Evolutionary conservation across 305 asterid genomes (phyloP).

Genomic region (Stenogyne calaminthoides): DNA sequence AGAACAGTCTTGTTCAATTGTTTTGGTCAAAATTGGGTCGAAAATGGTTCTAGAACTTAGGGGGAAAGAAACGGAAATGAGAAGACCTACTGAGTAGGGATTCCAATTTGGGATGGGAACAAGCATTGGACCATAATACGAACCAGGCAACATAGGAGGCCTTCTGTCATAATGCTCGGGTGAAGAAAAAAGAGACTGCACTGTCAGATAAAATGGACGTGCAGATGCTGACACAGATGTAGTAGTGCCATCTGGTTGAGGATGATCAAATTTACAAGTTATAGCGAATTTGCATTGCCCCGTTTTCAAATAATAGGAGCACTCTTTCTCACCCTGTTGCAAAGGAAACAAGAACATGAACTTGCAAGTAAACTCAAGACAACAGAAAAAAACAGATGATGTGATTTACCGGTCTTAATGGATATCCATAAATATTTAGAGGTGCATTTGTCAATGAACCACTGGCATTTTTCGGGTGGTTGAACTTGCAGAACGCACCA

Average conservation of each 20-base stretch:
- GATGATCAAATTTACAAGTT: conserved; percentile 93
- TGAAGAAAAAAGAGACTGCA: conserved; percentile 74
- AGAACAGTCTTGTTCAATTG: not conserved
- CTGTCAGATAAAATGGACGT: conserved; percentile 88
- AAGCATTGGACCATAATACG: conserved; percentile 76
- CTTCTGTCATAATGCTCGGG: conserved; percentile 65
- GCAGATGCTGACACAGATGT: conserved; percentile 72
- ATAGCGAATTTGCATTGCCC: conserved; percentile 96
- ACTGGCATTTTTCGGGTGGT: conserved; percentile 85
- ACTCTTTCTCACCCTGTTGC: conserved; percentile 80
- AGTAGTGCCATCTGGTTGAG: conserved; percentile 65
- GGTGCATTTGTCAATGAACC: conserved; percentile 68
- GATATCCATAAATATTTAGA: conserved; percentile 76
- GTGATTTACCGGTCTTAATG: conserved; percentile 71
- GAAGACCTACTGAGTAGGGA: conserved; percentile 64
- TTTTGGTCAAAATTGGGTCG: not conserved
- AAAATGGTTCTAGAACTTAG: not conserved
- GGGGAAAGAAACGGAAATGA: not conserved
- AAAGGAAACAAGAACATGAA: conserved; percentile 24
- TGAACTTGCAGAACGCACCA: conserved; percentile 80
- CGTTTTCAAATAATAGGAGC: conserved; percentile 98
- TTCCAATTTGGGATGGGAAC: conserved; percentile 82
- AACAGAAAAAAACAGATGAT: not conserved
- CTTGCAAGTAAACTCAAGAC: not conserved
- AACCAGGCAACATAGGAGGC: conserved; percentile 75